Conservation (phyloP, 805 yeast species). For the Metschnikowia reukaufii region DNA sequence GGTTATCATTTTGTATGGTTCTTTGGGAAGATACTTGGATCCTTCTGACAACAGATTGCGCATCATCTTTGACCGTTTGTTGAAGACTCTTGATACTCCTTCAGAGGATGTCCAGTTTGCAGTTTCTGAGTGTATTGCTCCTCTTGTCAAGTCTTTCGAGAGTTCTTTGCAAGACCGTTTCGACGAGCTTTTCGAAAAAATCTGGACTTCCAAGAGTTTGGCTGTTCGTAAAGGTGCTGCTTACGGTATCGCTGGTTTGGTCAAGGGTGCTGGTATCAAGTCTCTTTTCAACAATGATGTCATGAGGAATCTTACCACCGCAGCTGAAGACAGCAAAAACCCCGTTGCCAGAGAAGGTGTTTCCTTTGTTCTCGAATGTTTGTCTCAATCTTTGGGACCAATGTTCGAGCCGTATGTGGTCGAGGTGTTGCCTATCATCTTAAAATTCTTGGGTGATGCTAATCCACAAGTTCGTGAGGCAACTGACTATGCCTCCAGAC, state of each 20-base stretch:
- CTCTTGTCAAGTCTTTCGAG: slow-evolving; percentile 64
- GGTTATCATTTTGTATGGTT: slow-evolving; percentile 84
- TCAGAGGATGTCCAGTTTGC: slow-evolving; percentile 90
- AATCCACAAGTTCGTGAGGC: slow-evolving; percentile 85
- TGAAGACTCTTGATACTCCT: slow-evolving; percentile 79
- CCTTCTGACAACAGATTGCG: slow-evolving; percentile 64
- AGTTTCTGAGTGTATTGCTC: slow-evolving; percentile 81
- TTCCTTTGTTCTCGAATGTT: slow-evolving; percentile 78
- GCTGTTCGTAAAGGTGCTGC: slow-evolving; percentile 89
- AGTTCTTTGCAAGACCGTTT: slow-evolving; percentile 53
- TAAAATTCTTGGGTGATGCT: slow-evolving; percentile 82
- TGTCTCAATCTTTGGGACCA: slow-evolving; percentile 73
- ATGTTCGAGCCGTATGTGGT: slow-evolving; percentile 92
- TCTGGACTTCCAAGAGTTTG: slow-evolving; percentile 50
- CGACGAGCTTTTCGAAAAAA: slow-evolving; percentile 56
- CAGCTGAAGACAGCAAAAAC: slow-evolving; percentile 83
- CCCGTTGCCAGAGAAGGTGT: slow-evolving; percentile 80
- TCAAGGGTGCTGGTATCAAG: slow-evolving; percentile 83
- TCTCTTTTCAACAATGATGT: slow-evolving; percentile 75
- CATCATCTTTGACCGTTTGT: slow-evolving; percentile 63
- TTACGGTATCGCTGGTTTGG: slow-evolving; percentile 91
- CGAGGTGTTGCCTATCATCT: slow-evolving; percentile 78
- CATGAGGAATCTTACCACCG: slow-evolving; percentile 71
- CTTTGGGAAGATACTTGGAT: slow-evolving; percentile 81
- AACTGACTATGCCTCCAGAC: slow-evolving; percentile 81